phyloP scores from a whole-genome alignment of 2,329 filamentous ascomycete genomes.

The Botrytis galanthina region DNA sequence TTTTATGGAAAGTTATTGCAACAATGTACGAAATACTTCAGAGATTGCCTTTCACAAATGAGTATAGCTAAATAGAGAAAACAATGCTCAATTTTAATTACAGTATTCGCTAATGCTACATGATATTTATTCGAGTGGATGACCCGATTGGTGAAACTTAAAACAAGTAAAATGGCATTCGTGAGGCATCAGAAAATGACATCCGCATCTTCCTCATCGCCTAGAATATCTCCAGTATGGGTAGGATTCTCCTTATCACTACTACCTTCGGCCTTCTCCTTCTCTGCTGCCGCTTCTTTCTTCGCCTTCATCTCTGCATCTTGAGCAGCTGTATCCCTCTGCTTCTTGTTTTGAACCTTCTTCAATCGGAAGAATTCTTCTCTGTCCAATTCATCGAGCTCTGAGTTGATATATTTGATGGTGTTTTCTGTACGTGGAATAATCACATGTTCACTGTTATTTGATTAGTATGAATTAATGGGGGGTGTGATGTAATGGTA shows the following conservation, averaged over 20 bases:
- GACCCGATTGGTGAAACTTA: neutral
- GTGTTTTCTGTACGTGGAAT: slow-evolving; percentile 98
- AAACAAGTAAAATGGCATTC: slow-evolving; percentile 5
- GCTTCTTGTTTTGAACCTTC: slow-evolving; percentile 86
- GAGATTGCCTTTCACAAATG: neutral
- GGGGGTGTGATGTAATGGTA: neutral
- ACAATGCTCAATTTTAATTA: slow-evolving; percentile 19
- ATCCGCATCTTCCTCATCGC: slow-evolving; percentile 75
- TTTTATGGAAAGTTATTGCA: neutral
- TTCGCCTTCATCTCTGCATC: slow-evolving; percentile 76
- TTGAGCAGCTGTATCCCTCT: slow-evolving; percentile 68
- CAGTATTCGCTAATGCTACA: slow-evolving; percentile 35
- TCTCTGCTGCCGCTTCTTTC: slow-evolving; percentile 57
- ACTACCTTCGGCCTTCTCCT: slow-evolving; percentile 42
- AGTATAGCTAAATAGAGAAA: neutral
- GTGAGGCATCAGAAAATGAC: slow-evolving; percentile 67
- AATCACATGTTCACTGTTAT: slow-evolving; percentile 77
- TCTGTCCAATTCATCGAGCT: slow-evolving; percentile 93
- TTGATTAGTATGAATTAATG: slow-evolving; percentile 24
- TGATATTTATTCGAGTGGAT: slow-evolving; percentile 21
- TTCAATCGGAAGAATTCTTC: slow-evolving; percentile 98
- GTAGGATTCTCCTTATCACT: slow-evolving; percentile 43
- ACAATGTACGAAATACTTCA: slow-evolving; percentile 21
- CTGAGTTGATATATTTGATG: slow-evolving; percentile 99
- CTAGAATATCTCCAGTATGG: slow-evolving; percentile 64